Evolutionary conservation across 2,329 filamentous ascomycete species (phyloP), one percentile per base, ranked within the genome.

Genomic region (Colletotrichum orbiculare): DNA sequence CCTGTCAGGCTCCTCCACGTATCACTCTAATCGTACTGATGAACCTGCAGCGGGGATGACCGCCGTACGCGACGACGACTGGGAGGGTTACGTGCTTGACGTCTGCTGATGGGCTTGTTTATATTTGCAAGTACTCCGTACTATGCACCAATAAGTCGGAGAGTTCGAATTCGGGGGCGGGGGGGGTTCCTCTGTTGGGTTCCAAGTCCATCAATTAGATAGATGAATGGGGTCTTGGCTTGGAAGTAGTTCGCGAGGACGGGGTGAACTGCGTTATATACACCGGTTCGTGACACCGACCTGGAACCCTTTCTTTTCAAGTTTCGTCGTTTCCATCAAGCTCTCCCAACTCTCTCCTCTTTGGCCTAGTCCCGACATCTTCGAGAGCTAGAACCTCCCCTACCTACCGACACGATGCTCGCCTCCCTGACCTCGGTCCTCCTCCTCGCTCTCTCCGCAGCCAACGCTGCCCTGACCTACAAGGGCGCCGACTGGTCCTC

Each of bases 401-500:
- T n/a, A 38, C 33, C 17, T 47, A 12, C 17, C 54, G 43, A 50
- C 62, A 58, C 60, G 37, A 68, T 68, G 67, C 57, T 64, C 37
- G 53, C 50, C 53, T 62, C 65, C 5, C 39, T 68, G 49, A 39
- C 46, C 37, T 67, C 65, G 37, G 37, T 49, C 42, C 35, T 67
- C 25, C 65, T 68, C 17, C 50, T 68, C 6, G 46, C 58, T 34
- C 43, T 66, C 41, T 70, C 58, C 54, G 68, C 68, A 56, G 73
- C 73, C 7, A 66, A 75, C 3, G 82, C 81, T 2, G 80, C 85
- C 34, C 80, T 92, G 4, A 84, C 83, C 2, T 90, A 89, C 75
- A 87, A 85, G 68, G 90, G 90, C 8, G 88, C 87, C 4, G 90
- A 93, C 76, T 91, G 90, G 83, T 91, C 89, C 1, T 93, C 90